A percentile compares a stretch with the other conserved stretches of the same genome.
phyloP scores from a whole-genome alignment of 2,329 filamentous ascomycete species.

The Trichoderma sp. region DNA sequence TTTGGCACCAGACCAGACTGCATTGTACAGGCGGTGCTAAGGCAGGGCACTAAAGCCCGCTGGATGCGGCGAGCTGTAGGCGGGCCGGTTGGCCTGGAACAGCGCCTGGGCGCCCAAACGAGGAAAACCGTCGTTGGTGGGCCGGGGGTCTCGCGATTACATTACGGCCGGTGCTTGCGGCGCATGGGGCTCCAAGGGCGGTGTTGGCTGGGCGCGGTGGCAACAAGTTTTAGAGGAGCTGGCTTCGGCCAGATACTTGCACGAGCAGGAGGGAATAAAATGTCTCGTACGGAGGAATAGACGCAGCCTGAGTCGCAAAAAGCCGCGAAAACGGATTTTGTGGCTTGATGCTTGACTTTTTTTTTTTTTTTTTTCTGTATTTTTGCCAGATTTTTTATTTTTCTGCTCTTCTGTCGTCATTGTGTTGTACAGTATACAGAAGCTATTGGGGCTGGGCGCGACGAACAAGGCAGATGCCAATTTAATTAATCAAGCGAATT shows the following conservation, averaged over 20 bases:
- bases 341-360: background rate
- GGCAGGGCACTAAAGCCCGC: slow-evolving; percentile 6
- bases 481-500: background rate
- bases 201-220: slow-evolving; percentile 18
- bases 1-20: background rate
- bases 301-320: background rate
- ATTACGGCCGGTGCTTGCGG: slow-evolving; percentile 22
- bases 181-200: slow-evolving; percentile 12
- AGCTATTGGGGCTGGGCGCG: background rate
- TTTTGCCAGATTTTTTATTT: background rate
- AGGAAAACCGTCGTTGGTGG: background rate
- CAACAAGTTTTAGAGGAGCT: background rate
- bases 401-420: background rate
- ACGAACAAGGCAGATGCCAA: background rate
- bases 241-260: background rate
- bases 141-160: slow-evolving; percentile 20
- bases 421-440: background rate
- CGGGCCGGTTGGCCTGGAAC: background rate
- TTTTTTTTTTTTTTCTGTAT: background rate
- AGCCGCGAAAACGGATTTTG: background rate
- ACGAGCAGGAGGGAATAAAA: background rate
- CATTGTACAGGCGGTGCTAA: background rate
- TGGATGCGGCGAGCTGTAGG: slow-evolving; percentile 19
- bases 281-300: background rate
- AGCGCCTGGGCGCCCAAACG: background rate